Evolutionary conservation across 2,329 filamentous ascomycete genomes (phyloP).

Genomic region (Ceratocystis albifundus): DNA sequence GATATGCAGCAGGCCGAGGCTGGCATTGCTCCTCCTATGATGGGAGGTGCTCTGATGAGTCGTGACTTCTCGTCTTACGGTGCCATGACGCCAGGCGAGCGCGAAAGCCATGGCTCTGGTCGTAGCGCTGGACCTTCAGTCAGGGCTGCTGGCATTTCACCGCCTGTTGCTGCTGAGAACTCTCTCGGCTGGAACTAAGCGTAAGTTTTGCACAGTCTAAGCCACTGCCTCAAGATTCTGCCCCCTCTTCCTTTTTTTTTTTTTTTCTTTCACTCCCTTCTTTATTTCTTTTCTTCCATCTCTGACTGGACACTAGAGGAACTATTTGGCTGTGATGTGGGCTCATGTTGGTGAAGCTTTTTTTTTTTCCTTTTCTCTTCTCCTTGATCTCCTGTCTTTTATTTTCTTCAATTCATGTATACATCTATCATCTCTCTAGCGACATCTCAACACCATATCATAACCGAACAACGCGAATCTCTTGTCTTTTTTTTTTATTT

Average conservation of each 20-base stretch:
- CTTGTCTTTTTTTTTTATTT: background rate
- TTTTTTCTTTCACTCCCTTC: background rate
- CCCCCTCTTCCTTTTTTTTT: no score
- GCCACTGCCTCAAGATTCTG: background rate
- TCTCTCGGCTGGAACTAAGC: slow-evolving; percentile 82
- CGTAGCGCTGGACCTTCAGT: slow-evolving; percentile 43
- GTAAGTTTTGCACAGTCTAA: background rate
- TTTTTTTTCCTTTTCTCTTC: slow-evolving; percentile 4
- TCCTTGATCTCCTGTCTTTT: background rate
- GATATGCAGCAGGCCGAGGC: slow-evolving; percentile 38
- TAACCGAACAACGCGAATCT: background rate
- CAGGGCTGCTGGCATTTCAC: slow-evolving; percentile 61
- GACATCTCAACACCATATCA: slow-evolving; percentile 1
- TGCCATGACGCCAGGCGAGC: slow-evolving; percentile 35
- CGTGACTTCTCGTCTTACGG: slow-evolving; percentile 46
- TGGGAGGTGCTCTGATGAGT: slow-evolving; percentile 56
- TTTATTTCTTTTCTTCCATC: slow-evolving; percentile 4
- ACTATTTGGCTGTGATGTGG: slow-evolving; percentile 19
- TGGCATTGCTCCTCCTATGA: slow-evolving; percentile 47
- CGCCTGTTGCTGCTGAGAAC: slow-evolving; percentile 85
- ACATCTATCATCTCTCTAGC: slow-evolving; percentile 7
- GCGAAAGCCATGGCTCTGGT: slow-evolving; percentile 57
- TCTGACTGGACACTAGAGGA: background rate
- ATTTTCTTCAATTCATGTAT: slow-evolving; percentile 15
- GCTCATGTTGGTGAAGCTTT: slow-evolving; percentile 10